Base-by-base conservation (phyloP, 495 filamentous ascomycete species). In the Penicillium turbatum region DNA sequence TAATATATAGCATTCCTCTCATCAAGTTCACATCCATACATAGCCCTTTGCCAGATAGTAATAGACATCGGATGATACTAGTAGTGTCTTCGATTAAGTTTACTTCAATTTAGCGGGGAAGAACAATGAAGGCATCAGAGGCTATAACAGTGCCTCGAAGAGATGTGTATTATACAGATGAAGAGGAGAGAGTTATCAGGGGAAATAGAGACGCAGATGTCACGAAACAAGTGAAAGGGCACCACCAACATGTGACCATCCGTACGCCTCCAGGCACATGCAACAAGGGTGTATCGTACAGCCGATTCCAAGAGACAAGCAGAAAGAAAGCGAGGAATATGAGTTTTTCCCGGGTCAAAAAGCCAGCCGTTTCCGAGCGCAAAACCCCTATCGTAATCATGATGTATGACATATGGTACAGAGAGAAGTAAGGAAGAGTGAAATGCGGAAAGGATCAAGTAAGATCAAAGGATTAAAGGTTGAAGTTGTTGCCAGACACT, bases 381-480 rank as follows among this genome's bases (percentile, higher is more conserved):
- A 54, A 51, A 60, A 60, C 59, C 61, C n/a, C 61, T 52, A 58
- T 66, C 65, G 53, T 67, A 59, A 61, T 65, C 62, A 61, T 69
- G 38, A 66, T 51, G 63, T 69, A 65, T 72, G 66, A 66, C 64
- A 71, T 76, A 74, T 72, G 66, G 67, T 76, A 76, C 72, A 76
- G 63, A 63, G 51, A 59, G 53, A 62, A 64, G 34, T 42, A 52
- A 63, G 61, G 36, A 56, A 32, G 48, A 48, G 54, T 38, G 29
- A 55, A 48, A 29, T 6, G 44, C 15, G 29, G 13, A 35, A 35
- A 29, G 19, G 17, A 52, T 46, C 15, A 44, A 10, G 19, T 19
- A 38, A 27, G n/a, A 19, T 49, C n/a, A 21, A 24, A 37, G 45
- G 35, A 49, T 39, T 37, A 38, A 56, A 30, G 40, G 50, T 42